phyloP scores from a whole-genome alignment of 1,284 basidiomycete species.

The Fomitiporia mediterranea region DNA sequence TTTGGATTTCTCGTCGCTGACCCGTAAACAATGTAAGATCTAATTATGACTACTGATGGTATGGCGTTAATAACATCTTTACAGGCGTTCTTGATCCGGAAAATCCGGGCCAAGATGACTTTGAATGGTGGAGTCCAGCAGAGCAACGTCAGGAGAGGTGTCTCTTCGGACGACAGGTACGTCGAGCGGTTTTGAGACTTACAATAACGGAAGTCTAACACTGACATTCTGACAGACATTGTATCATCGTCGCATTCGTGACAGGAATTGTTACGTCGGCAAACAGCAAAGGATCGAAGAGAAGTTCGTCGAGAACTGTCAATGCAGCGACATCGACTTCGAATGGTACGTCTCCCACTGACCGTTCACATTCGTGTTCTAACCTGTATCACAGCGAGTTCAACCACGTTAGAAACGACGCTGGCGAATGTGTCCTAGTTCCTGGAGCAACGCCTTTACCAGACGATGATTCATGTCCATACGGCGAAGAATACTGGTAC shows the following conservation, averaged over 20 bases:
- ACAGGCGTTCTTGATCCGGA: constrained; percentile 65
- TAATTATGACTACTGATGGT: not conserved
- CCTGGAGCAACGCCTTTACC: constrained; percentile 60
- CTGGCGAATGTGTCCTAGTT: constrained; percentile 72
- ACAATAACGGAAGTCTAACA: not conserved
- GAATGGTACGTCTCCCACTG: constrained; percentile 68
- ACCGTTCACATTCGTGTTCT: not conserved
- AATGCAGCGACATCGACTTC: constrained; percentile 74
- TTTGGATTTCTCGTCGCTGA: constrained; percentile 84
- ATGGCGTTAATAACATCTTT: constrained; percentile 21
- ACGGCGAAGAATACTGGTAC: constrained; percentile 78
- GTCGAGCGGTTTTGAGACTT: constrained; percentile 14
- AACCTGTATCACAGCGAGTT: constrained; percentile 62
- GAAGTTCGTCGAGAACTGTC: constrained; percentile 65
- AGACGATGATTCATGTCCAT: constrained; percentile 56
- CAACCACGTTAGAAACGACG: constrained; percentile 70
- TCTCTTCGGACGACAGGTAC: constrained; percentile 82
- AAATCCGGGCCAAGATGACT: constrained; percentile 81
- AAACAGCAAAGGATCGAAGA: constrained; percentile 50
- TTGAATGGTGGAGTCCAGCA: constrained; percentile 92
- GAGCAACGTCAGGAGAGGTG: constrained; percentile 74
- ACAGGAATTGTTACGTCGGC: constrained; percentile 81
- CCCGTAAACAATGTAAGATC: constrained; percentile 65
- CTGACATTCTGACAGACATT: constrained; percentile 50
- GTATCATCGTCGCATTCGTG: constrained; percentile 82